These are phyloP conservation scores for Phytophthora pini DNA, from an alignment of 352 stramenopile species.

Conservation along the genomic window DNA sequence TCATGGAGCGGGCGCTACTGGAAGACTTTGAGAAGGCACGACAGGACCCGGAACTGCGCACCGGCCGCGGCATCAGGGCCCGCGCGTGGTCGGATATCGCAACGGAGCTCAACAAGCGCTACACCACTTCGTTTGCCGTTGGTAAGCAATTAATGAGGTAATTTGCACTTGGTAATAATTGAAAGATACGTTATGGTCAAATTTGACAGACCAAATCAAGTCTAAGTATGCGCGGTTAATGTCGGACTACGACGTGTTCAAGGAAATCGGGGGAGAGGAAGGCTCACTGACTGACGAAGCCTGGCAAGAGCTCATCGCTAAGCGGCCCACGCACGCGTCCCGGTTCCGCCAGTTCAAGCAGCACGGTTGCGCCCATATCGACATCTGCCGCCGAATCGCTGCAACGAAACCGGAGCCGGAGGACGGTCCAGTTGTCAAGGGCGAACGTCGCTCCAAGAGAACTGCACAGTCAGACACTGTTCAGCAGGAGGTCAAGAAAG, in stretches of 20 bases:
- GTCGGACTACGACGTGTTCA: constrained; percentile 44
- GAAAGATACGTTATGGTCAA: not conserved
- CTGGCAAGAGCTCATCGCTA: constrained; percentile 31
- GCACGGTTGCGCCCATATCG: constrained; percentile 30
- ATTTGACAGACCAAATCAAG: constrained; percentile 40
- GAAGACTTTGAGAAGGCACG: constrained; percentile 45
- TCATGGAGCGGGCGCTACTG: constrained; percentile 37
- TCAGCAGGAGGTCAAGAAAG: constrained; percentile 18
- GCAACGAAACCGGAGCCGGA: constrained; percentile 19
- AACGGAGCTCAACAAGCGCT: constrained; percentile 34
- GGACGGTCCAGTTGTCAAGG: not conserved
- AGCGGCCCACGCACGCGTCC: constrained; percentile 23
- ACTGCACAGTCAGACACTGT: not conserved
- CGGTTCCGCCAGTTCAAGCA: constrained; percentile 41
- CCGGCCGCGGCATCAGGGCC: constrained; percentile 27
- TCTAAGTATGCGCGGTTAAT: constrained; percentile 44
- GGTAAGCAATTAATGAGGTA: constrained; percentile 17
- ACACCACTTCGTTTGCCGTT: constrained; percentile 30
- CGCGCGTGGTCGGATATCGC: constrained; percentile 30
- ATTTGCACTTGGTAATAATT: constrained; percentile 5
- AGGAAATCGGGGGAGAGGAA: constrained; percentile 15
- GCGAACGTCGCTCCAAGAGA: constrained; percentile 18
- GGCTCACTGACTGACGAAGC: constrained; percentile 16
- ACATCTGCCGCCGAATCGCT: constrained; percentile 35
- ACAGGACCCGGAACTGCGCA: constrained; percentile 27